phyloP scores from a whole-genome alignment of 176 grass and related monocot species.

The Paspalum vaginatum region DNA sequence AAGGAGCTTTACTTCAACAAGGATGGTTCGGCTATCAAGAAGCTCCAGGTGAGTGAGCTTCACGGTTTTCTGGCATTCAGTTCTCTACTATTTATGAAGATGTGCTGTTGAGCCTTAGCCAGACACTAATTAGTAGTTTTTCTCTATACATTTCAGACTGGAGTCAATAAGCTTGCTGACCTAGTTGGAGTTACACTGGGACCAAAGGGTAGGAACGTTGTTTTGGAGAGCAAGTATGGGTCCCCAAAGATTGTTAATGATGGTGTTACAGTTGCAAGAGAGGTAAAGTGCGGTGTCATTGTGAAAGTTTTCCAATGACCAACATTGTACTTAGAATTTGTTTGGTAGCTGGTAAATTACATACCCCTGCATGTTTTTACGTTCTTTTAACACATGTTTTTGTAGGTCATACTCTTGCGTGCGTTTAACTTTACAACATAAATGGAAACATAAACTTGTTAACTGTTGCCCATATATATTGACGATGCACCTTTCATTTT shows the following conservation, averaged over 20 bases:
- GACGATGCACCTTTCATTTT: constrained; percentile 17
- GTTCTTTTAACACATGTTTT: neutral
- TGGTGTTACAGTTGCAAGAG: constrained; percentile 67
- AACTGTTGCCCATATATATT: neutral
- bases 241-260: constrained; percentile 95
- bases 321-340: constrained; percentile 1
- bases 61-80: neutral
- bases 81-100: neutral
- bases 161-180: constrained; percentile 91
- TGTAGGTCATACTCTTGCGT: neutral
- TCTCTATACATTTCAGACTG: constrained; percentile 49
- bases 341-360: constrained; percentile 3
- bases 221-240: constrained; percentile 94
- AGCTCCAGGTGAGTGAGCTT: constrained; percentile 73
- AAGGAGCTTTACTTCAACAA: constrained; percentile 99
- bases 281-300: constrained; percentile 38
- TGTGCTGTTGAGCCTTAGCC: neutral
- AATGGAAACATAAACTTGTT: constrained; percentile 14
- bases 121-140: neutral
- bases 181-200: constrained; percentile 90
- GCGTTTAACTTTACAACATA: neutral
- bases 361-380: neutral
- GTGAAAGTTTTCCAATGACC: neutral
- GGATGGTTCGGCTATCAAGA: constrained; percentile 92
- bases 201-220: constrained; percentile 96